phyloP scores from a whole-genome alignment of 202 grass and related monocot genomes.

The Panicum virgatum region DNA sequence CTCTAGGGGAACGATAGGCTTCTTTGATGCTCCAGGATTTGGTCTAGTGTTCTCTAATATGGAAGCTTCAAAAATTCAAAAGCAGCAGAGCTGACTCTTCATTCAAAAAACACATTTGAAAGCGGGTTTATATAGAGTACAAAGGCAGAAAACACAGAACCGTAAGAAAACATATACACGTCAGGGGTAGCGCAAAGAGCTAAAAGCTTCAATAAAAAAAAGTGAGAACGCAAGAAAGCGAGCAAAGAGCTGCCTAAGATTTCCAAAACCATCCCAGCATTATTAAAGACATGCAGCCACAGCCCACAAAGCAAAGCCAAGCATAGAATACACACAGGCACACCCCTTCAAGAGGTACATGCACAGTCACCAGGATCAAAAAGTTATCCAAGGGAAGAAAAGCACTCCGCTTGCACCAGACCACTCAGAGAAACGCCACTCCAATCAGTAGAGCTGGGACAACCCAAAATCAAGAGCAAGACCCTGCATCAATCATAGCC shows the following conservation, averaged over 20 bases:
- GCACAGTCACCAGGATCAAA: slow-evolving; percentile 56
- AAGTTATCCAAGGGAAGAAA: slow-evolving; percentile 15
- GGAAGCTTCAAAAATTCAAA: neutral
- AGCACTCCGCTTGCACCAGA: slow-evolving; percentile 29
- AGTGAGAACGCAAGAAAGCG: slow-evolving; percentile 16
- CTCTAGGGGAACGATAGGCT: neutral
- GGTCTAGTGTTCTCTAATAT: neutral
- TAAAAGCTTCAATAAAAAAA: slow-evolving; percentile 38
- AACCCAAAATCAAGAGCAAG: slow-evolving; percentile 37
- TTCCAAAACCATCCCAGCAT: slow-evolving; percentile 56
- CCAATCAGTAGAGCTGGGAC: slow-evolving; percentile 40
- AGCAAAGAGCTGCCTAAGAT: slow-evolving; percentile 35
- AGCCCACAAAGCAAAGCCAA: slow-evolving; percentile 45
- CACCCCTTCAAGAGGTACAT: slow-evolving; percentile 40
- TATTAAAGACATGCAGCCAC: slow-evolving; percentile 60
- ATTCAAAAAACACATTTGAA: neutral
- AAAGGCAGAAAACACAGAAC: slow-evolving; percentile 12
- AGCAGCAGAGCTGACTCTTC: neutral
- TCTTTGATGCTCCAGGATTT: slow-evolving; percentile 15
- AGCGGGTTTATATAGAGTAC: neutral
- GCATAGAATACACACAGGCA: slow-evolving; percentile 45
- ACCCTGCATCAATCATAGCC: slow-evolving; percentile 32
- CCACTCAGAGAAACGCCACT: slow-evolving; percentile 41
- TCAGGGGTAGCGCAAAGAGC: slow-evolving; percentile 16
- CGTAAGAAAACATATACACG: slow-evolving; percentile 14